These are phyloP conservation scores for Breviolum minutum DNA, from an alignment of 73 alveolate genomes.

Conservation along the genomic window DNA sequence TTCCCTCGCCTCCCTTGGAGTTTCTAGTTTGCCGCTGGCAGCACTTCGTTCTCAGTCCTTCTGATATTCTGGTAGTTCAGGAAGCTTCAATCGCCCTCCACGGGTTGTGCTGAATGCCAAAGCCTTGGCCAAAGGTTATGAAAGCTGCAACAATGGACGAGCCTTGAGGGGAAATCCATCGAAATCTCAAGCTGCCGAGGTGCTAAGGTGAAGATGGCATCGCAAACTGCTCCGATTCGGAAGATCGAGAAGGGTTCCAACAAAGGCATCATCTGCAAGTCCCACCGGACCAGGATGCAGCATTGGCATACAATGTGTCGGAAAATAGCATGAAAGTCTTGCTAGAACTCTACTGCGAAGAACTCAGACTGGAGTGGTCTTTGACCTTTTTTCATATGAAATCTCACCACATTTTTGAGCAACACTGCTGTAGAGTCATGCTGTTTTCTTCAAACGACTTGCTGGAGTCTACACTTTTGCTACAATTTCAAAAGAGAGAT, in stretches of 20 bases:
- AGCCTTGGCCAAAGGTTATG: background rate
- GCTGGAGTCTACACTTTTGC: too few species aligned
- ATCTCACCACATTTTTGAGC: too few species aligned
- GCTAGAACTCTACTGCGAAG: background rate
- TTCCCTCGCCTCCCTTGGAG: too few species aligned
- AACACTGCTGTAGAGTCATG: too few species aligned
- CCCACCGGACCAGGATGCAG: background rate
- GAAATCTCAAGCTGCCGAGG: background rate
- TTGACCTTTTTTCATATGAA: too few species aligned
- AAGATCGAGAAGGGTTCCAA: background rate
- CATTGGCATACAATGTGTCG: too few species aligned
- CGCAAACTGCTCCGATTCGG: conserved; percentile 14
- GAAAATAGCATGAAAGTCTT: background rate
- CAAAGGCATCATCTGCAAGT: conserved; percentile 13
- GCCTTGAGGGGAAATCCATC: too few species aligned
- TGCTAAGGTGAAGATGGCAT: conserved; percentile 39
- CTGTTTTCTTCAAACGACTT: too few species aligned
- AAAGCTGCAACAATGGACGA: background rate
- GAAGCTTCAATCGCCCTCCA: conserved; percentile 21
- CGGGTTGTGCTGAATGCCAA: conserved; percentile 7
- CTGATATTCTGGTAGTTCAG: background rate
- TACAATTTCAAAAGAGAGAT: too few species aligned
- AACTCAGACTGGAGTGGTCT: too few species aligned
- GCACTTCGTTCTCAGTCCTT: background rate
- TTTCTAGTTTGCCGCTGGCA: too few species aligned